These are phyloP conservation scores for Arabis hirsuta DNA, from an alignment of 345 rosid species.

Conservation along the genomic window DNA sequence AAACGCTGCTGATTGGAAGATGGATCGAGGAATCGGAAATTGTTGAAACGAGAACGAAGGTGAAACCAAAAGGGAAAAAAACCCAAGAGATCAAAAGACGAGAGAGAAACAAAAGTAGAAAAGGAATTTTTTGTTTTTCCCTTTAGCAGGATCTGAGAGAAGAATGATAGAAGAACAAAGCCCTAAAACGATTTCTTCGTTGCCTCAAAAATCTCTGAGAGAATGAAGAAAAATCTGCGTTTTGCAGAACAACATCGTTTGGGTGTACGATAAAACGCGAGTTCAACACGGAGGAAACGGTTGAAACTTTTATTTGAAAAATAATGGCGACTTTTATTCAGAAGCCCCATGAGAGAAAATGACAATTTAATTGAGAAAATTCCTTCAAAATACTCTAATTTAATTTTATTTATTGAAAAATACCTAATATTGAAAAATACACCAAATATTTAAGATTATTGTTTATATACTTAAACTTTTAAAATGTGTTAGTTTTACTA, in stretches of 20 bases:
- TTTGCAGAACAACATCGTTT: slow-evolving; percentile 11
- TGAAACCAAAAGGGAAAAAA: neutral
- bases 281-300: slow-evolving; percentile 63
- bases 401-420: too few relatives aligned
- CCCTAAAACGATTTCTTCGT: slow-evolving; percentile 18
- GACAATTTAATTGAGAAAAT: too few relatives aligned
- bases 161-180: slow-evolving; percentile 15
- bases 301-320: slow-evolving; percentile 34
- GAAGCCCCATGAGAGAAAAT: too few relatives aligned
- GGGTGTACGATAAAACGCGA: slow-evolving; percentile 54
- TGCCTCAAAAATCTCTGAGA: slow-evolving; percentile 7
- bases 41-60: slow-evolving; percentile 23
- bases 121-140: neutral
- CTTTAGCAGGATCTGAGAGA: slow-evolving; percentile 32
- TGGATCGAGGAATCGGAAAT: slow-evolving; percentile 29
- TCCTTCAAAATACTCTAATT: too few relatives aligned
- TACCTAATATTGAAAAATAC: too few relatives aligned
- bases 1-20: slow-evolving; percentile 26
- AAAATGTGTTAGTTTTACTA: too few relatives aligned
- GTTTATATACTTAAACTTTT: too few relatives aligned
- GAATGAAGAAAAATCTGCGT: slow-evolving; percentile 28
- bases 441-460: too few relatives aligned
- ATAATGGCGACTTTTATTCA: slow-evolving; percentile 9
- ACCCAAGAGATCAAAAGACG: slow-evolving; percentile 11
- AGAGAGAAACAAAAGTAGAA: neutral